These are phyloP conservation scores for Debaryomyces subglobosus DNA, from an alignment of 1,139 yeast species.

Conservation along the genomic window DNA sequence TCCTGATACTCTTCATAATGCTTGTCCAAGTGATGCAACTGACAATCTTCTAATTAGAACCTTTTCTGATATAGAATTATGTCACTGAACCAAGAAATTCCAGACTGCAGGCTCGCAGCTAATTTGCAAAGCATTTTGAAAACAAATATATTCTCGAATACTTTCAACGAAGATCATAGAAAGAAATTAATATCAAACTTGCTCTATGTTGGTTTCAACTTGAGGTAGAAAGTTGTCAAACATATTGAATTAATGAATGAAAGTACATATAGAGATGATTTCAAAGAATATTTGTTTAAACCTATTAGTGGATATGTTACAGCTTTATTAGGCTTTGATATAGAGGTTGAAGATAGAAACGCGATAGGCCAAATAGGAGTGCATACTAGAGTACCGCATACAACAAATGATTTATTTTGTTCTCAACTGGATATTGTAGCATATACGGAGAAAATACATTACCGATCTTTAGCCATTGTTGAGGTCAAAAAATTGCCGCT, in stretches of 20 bases:
- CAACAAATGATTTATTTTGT: background rate
- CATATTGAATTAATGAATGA: background rate
- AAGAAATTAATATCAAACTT: too few relatives aligned
- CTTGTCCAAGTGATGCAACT: background rate
- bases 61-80: slow-evolving; percentile 1
- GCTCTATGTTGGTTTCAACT: too few relatives aligned
- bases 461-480: too few relatives aligned
- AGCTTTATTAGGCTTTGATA: background rate
- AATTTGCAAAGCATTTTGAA: too few relatives aligned
- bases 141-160: too few relatives aligned
- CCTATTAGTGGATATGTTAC: slow-evolving; percentile 1
- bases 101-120: background rate
- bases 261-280: background rate
- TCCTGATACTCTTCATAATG: too few relatives aligned
- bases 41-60: slow-evolving; percentile 1
- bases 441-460: too few relatives aligned
- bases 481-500: too few relatives aligned
- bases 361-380: background rate
- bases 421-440: slow-evolving; percentile 2
- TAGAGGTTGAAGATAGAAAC: background rate
- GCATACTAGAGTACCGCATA: background rate
- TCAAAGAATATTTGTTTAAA: background rate
- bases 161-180: too few relatives aligned
- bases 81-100: background rate
- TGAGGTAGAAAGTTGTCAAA: background rate